Conservation (phyloP, 1,284 basidiomycete species). For the Austroboletus niveus region DNA sequence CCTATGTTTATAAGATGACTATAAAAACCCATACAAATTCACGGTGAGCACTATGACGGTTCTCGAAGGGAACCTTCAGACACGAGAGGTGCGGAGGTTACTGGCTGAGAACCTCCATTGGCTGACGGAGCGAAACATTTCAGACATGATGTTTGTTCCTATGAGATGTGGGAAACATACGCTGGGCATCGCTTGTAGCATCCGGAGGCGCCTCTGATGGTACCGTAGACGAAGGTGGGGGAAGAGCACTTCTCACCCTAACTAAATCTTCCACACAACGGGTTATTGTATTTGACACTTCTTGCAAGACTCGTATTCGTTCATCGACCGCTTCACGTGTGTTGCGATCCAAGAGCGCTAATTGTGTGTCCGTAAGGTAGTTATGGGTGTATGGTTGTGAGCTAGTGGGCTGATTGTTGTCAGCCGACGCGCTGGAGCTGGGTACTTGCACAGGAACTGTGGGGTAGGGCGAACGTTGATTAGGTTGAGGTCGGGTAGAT, state of each 20-base stretch:
- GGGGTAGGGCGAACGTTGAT: neutral
- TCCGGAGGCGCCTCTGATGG: constrained; percentile 1
- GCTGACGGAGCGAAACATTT: constrained; percentile 8
- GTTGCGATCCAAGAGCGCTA: constrained; percentile 56
- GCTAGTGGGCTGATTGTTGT: neutral
- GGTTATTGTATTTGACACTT: constrained; percentile 67
- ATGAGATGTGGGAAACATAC: constrained; percentile 14
- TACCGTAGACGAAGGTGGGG: constrained; percentile 29
- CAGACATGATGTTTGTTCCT: neutral
- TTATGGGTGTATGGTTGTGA: constrained; percentile 19
- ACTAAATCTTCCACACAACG: constrained; percentile 76
- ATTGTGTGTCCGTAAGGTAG: constrained; percentile 55
- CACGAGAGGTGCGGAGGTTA: neutral
- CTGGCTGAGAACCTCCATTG: neutral
- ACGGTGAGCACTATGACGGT: constrained; percentile 2
- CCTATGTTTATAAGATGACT: neutral
- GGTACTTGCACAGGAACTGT: neutral
- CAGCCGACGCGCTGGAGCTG: neutral
- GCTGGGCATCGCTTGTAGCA: constrained; percentile 2
- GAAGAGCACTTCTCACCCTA: constrained; percentile 68
- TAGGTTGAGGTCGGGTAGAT: constrained; percentile 5
- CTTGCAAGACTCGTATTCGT: constrained; percentile 71
- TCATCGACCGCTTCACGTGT: constrained; percentile 83
- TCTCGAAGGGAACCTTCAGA: constrained; percentile 1
- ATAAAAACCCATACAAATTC: neutral